These are phyloP conservation scores for Sugiyamaella lignohabitans DNA, from an alignment of 805 yeast species.

Conservation along the genomic window DNA sequence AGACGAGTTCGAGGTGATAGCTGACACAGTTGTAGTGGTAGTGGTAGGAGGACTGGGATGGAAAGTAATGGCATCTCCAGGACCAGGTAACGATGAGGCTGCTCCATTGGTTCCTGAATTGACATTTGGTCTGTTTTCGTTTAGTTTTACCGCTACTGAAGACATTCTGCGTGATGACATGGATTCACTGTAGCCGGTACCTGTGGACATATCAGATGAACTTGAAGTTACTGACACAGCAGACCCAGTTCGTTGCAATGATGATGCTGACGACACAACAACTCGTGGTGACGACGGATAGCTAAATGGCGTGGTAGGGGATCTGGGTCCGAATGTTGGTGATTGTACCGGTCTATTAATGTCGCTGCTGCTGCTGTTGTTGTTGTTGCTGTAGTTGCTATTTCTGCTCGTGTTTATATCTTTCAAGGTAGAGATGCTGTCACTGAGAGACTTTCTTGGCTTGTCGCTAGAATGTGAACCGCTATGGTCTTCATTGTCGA, in stretches of 20 bases:
- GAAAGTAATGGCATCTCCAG: conserved; percentile 5
- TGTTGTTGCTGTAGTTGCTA: too few relatives aligned
- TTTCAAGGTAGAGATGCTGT: too few relatives aligned
- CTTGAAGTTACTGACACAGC: neutral
- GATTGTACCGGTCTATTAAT: too few relatives aligned
- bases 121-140: too few relatives aligned
- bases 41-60: conserved; percentile 12
- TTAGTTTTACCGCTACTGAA: conserved; percentile 3
- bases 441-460: too few relatives aligned
- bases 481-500: too few relatives aligned
- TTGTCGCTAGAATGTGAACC: too few relatives aligned
- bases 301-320: too few relatives aligned
- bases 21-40: conserved; percentile 4
- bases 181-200: neutral
- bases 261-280: neutral
- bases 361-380: too few relatives aligned
- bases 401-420: too few relatives aligned
- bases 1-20: neutral
- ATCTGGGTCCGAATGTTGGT: too few relatives aligned
- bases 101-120: too few relatives aligned
- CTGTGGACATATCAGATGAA: neutral
- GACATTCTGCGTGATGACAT: conserved; percentile 5
- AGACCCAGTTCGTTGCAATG: neutral
- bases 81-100: neutral
- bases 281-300: neutral